Percentiles rank a stretch among this genome's conserved stretches.
Evolutionary conservation across 495 filamentous ascomycete genomes (phyloP).

Genomic region (Podospora pseudoanserina): DNA sequence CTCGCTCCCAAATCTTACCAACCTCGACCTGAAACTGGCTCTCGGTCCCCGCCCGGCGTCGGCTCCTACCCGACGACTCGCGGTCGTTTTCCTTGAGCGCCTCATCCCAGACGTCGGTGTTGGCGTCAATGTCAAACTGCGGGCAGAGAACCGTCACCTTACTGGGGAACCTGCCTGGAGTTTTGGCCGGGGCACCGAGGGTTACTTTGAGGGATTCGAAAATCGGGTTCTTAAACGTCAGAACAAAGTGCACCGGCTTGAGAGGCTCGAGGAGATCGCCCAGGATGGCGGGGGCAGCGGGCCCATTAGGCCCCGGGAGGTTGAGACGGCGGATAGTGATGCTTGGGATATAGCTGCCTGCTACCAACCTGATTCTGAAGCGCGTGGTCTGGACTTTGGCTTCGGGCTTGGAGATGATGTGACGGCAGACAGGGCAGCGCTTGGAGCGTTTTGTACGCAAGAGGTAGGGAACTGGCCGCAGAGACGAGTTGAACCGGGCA

Average conservation of each 20-base stretch:
- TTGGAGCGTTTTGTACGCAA: constrained; percentile 90
- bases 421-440: constrained; percentile 85
- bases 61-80: constrained; percentile 30
- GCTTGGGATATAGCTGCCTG: constrained; percentile 82
- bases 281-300: constrained; percentile 9
- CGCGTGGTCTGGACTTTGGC: constrained; percentile 78
- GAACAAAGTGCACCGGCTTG: constrained; percentile 72
- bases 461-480: constrained; percentile 74
- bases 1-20: constrained; percentile 92
- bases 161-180: constrained; percentile 70
- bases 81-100: constrained; percentile 56
- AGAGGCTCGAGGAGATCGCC: constrained; percentile 55
- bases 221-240: constrained; percentile 89
- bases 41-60: constrained; percentile 38
- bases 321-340: constrained; percentile 65
- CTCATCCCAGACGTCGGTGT: constrained; percentile 94
- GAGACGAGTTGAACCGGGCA: constrained; percentile 55
- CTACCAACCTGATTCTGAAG: constrained; percentile 85
- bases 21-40: constrained; percentile 67
- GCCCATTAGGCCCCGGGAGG: constrained; percentile 30
- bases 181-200: constrained; percentile 76
- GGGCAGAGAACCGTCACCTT: constrained; percentile 92
- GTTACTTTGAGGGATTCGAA: constrained; percentile 86
- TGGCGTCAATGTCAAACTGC: constrained; percentile 90
- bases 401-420: constrained; percentile 95